Evolutionary conservation across 139 green algal genomes (phyloP), one percentile per base, ranked within the genome.

Genomic region (Monoraphidium neglectum): DNA sequence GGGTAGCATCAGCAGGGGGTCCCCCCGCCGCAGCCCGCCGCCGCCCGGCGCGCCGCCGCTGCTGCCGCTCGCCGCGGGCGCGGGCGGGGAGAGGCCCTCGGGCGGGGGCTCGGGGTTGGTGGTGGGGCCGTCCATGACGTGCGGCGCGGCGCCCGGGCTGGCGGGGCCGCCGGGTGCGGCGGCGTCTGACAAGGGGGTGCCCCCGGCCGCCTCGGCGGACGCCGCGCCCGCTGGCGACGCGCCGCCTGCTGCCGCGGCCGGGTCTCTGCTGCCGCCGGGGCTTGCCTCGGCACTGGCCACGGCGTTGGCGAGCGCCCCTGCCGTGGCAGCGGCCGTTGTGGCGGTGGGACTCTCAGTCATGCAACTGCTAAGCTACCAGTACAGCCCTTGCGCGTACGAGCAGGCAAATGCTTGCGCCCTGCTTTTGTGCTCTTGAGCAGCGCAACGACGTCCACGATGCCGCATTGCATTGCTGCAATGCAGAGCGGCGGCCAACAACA

Each of bases 51-150:
- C 36, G 68, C 71, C 43, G 40, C 30, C 38, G 62, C 63, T 71
- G 64, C 56, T 3, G n/a, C 24, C 40, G 12, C 21, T 24, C 56
- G 43, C 70, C 30, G 32, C 36, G 16, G 53, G 54, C 35, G 30
- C 2, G 10, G 63, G 73, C 21, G 73, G 73, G 24, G 59, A 72
- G 2, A 79, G 66, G 5, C 63, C 73, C 53, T 79, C 73, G 28
- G 47, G 63, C 35, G 51, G 73, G 3, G 73, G 73, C 47, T 79
- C 73, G 51, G 73, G 73, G 49, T 79, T 79, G 40, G 73, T 72
- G 26, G 35, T 67, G 13, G 73, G 73, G 1, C 73, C 73, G 18
- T 65, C 63, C 38, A 79, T 66, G 32, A 79, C 49, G 3, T 54
- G 73, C 26, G 49, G 32, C 3, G 43, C 43, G 43, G 43, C 43